Conservation (phyloP, 306 rosid genomes). For the Acacia crassicarpa region DNA sequence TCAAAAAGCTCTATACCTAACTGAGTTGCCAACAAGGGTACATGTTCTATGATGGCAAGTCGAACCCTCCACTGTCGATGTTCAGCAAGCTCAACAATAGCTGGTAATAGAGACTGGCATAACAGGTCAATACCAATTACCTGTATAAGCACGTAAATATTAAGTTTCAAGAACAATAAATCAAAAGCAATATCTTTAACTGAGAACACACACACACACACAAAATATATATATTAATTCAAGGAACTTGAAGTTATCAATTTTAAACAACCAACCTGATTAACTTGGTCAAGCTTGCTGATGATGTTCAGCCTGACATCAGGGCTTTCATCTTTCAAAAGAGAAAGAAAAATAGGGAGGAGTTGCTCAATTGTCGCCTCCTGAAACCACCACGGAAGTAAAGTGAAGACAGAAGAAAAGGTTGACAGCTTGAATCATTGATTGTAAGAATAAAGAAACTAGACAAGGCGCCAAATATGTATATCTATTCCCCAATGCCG, state of each 20-base stretch:
- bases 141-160: conserved; percentile 48
- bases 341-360: conserved; percentile 95
- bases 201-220: not conserved
- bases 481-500: not conserved
- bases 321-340: conserved; percentile 93
- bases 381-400: conserved; percentile 51
- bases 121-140: conserved; percentile 93
- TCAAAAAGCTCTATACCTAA: conserved; percentile 90
- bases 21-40: conserved; percentile 93
- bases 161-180: conserved; percentile 14
- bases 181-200: conserved; percentile 1
- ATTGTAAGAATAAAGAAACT: not conserved
- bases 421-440: not conserved
- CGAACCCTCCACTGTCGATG: conserved; percentile 98
- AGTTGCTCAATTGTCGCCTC: conserved; percentile 95
- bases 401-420: conserved; percentile 3
- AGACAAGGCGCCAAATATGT: not conserved
- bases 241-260: conserved; percentile 16
- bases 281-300: conserved; percentile 99
- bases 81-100: conserved; percentile 97
- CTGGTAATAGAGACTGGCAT: conserved; percentile 92
- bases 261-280: conserved; percentile 64
- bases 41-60: conserved; percentile 91
- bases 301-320: conserved; percentile 95
- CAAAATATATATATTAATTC: conserved; percentile 5